Conservation (phyloP, 768 basidiomycete species). For the Suillus spraguei region DNA sequence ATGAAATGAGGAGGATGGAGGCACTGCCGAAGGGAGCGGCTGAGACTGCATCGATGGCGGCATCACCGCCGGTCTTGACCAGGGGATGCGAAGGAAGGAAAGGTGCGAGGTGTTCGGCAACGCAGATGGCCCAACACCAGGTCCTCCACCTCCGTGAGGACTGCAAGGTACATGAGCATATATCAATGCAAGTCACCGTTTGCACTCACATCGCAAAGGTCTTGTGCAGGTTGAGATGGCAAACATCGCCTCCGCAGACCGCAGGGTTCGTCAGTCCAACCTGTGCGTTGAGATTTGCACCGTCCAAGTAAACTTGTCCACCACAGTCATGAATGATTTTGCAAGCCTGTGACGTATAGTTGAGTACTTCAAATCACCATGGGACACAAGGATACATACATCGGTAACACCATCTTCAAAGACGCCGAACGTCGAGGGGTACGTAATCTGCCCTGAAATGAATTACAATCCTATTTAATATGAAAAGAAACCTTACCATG, state of each 20-base stretch:
- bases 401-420: slow-evolving; percentile 91
- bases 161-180: slow-evolving; percentile 38
- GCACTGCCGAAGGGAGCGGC: slow-evolving; percentile 95
- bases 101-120: slow-evolving; percentile 88
- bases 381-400: slow-evolving; percentile 35
- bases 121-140: slow-evolving; percentile 95
- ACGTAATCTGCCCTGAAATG: slow-evolving; percentile 69
- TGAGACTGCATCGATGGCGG: slow-evolving; percentile 85
- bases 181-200: not conserved
- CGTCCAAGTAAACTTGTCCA: slow-evolving; percentile 97
- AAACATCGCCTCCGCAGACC: slow-evolving; percentile 96
- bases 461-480: slow-evolving; percentile 17
- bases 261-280: slow-evolving; percentile 92
- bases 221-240: slow-evolving; percentile 98
- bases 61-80: slow-evolving; percentile 61
- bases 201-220: slow-evolving; percentile 86
- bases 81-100: slow-evolving; percentile 92
- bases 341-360: slow-evolving; percentile 61
- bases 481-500: slow-evolving; percentile 62
- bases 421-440: slow-evolving; percentile 97
- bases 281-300: slow-evolving; percentile 93
- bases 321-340: slow-evolving; percentile 92
- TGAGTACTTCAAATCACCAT: not conserved
- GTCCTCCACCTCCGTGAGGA: slow-evolving; percentile 97
- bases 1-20: slow-evolving; percentile 93